Evolutionary conservation across 257 asterid species (phyloP).

Genomic region (Przewalskia tangutica): DNA sequence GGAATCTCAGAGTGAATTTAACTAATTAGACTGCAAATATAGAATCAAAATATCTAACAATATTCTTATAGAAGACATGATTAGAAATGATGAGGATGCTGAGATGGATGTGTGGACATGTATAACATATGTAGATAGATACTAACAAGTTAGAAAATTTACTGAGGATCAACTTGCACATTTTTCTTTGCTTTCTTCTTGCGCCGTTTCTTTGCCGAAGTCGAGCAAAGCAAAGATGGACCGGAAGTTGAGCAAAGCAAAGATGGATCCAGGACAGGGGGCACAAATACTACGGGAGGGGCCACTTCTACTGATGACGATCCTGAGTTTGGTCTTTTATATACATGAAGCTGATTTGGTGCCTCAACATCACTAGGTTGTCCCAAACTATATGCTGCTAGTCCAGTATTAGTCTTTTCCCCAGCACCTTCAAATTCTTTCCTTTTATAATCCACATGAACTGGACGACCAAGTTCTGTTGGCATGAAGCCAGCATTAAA

Average conservation of each 20-base stretch:
- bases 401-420: background rate
- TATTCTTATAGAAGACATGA: background rate
- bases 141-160: constrained; percentile 10
- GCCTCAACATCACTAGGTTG: constrained; percentile 7
- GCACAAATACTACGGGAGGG: constrained; percentile 31
- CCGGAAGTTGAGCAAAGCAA: background rate
- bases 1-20: background rate
- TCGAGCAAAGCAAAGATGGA: background rate
- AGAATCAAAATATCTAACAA: background rate
- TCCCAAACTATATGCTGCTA: constrained; percentile 4
- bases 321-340: constrained; percentile 21
- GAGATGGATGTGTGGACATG: too few relatives aligned
- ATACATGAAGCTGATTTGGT: constrained; percentile 17
- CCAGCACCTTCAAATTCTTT: constrained; percentile 16
- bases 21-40: background rate
- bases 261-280: constrained; percentile 19
- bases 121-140: background rate
- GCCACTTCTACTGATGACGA: background rate
- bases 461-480: background rate
- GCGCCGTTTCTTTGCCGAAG: constrained; percentile 8
- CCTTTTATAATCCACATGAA: constrained; percentile 6
- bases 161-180: constrained; percentile 20
- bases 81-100: too few relatives aligned
- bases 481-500: constrained; percentile 4
- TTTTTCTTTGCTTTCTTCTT: constrained; percentile 21